Evolutionary conservation across 2,329 filamentous ascomycete species (phyloP).

Genomic region (Paecilomyces fulvus): DNA sequence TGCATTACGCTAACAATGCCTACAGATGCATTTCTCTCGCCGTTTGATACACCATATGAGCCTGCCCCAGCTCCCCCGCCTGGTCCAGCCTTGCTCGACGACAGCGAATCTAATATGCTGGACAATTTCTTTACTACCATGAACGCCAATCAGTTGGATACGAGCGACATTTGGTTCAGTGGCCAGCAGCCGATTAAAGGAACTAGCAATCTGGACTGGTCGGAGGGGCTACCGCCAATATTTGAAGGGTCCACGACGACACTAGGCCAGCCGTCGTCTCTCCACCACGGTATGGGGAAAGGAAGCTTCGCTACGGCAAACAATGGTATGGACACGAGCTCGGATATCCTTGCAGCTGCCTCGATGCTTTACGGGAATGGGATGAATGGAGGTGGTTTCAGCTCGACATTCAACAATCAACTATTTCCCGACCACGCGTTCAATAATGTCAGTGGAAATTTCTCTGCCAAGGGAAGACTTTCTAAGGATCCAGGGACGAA

Average conservation of each 20-base stretch:
- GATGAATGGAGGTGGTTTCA: constrained; percentile 20
- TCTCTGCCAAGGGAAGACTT: constrained; percentile 9
- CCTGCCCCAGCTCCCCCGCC: constrained; percentile 54
- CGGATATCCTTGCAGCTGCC: constrained; percentile 51
- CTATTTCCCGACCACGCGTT: constrained; percentile 16
- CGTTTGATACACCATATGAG: constrained; percentile 30
- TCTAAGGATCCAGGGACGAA: constrained; percentile 12
- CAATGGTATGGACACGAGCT: constrained; percentile 18
- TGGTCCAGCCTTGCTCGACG: constrained; percentile 57
- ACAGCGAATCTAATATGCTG: constrained; percentile 48
- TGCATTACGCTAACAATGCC: neutral
- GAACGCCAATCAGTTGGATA: constrained; percentile 29
- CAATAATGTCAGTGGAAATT: constrained; percentile 12
- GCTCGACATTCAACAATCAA: constrained; percentile 21
- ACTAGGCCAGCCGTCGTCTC: constrained; percentile 45
- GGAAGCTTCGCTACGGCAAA: constrained; percentile 13
- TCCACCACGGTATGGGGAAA: constrained; percentile 20
- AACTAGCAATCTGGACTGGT: constrained; percentile 27
- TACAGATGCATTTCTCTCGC: constrained; percentile 26
- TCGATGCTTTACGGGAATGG: constrained; percentile 39
- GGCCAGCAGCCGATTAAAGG: constrained; percentile 19
- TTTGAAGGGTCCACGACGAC: constrained; percentile 60
- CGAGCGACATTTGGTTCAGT: constrained; percentile 31
- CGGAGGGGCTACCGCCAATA: constrained; percentile 50
- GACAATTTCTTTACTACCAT: constrained; percentile 39